These are phyloP conservation scores for Eucalyptus pauciflora DNA, from an alignment of 345 rosid species.

Conservation along the genomic window DNA sequence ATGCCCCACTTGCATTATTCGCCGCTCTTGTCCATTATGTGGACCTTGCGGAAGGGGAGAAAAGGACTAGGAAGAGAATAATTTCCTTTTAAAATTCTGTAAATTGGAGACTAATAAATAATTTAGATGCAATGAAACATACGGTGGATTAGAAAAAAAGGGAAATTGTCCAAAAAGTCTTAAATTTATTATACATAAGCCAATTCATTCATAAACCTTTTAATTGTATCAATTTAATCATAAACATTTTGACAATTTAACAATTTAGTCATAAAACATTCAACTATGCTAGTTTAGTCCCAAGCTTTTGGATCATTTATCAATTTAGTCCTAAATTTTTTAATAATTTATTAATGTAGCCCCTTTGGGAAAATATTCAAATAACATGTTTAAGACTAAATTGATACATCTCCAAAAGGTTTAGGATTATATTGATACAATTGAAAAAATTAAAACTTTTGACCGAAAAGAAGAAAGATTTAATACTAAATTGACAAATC, in stretches of 20 bases:
- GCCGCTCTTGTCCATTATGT: neutral
- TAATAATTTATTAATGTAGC: too few species aligned
- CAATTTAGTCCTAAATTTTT: too few species aligned
- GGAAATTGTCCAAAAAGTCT: neutral
- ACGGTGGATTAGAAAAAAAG: fast-evolving
- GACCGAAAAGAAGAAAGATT: too few species aligned
- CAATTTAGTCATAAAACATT: neutral
- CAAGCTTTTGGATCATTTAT: too few species aligned
- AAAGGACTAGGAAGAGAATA: neutral
- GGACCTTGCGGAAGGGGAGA: neutral
- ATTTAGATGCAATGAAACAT: neutral
- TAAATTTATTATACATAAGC: fast-evolving
- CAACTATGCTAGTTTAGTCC: neutral
- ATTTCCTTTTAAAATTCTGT: neutral
- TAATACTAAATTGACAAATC: too few species aligned
- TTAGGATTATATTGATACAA: neutral
- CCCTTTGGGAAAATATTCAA: neutral
- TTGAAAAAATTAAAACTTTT: too few species aligned
- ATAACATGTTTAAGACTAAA: neutral
- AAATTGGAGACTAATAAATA: neutral
- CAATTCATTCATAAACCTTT: too few species aligned
- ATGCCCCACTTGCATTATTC: neutral
- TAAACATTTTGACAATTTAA: neutral
- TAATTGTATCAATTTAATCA: too few species aligned
- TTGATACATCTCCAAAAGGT: too few species aligned